phyloP scores from a whole-genome alignment of 257 asterid genomes.

The Ocimum tenuiflorum region DNA sequence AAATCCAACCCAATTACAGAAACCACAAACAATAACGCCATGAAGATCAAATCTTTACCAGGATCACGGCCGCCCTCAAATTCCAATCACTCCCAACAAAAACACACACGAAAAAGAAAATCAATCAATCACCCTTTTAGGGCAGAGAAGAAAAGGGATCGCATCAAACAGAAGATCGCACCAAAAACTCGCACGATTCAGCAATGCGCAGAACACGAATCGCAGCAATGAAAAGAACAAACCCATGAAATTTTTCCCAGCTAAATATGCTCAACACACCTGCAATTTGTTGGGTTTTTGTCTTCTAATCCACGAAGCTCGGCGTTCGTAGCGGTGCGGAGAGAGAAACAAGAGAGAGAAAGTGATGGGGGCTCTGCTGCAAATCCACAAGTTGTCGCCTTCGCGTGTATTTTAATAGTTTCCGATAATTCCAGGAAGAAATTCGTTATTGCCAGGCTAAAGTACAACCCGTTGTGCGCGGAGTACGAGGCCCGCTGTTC shows the following conservation, averaged over 20 bases:
- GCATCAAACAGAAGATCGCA: constrained; percentile 14
- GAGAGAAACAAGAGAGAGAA: constrained; percentile 24
- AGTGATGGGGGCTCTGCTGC: constrained; percentile 21
- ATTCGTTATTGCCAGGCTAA: constrained; percentile 11
- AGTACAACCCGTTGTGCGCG: neutral
- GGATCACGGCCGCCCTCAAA: constrained; percentile 10
- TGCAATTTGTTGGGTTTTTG: constrained; percentile 5
- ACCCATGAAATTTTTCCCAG: neutral
- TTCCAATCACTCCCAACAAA: constrained; percentile 12
- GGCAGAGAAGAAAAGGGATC: constrained; percentile 17
- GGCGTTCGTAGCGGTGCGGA: constrained; percentile 4
- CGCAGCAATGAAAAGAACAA: neutral
- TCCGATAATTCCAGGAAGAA: constrained; percentile 7
- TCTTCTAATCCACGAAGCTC: neutral
- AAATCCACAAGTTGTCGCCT: constrained; percentile 14
- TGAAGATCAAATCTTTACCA: constrained; percentile 16
- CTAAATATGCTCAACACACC: neutral
- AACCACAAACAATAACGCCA: neutral
- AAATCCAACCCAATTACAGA: neutral
- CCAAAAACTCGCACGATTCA: neutral
- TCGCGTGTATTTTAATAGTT: constrained; percentile 2
- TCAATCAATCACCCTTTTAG: neutral
- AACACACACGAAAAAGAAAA: neutral
- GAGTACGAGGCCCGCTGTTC: neutral
- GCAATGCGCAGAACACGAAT: neutral